These are phyloP conservation scores for Macrocybe gigantea DNA, from an alignment of 768 basidiomycete species.

Conservation along the genomic window DNA sequence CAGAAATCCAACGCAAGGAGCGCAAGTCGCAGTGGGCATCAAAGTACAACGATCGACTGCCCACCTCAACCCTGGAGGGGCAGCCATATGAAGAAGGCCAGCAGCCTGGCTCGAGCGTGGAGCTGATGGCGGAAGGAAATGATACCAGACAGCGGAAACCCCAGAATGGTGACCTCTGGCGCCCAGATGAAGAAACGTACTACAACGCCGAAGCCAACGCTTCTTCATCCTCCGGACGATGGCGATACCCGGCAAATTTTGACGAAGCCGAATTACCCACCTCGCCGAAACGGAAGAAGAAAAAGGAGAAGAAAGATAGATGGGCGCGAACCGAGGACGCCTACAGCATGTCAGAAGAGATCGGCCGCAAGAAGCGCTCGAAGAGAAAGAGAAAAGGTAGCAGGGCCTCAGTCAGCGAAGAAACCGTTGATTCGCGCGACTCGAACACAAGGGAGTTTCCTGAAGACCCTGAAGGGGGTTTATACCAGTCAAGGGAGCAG, in stretches of 20 bases:
- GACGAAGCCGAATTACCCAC: constrained; percentile 47
- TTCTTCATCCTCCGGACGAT: constrained; percentile 45
- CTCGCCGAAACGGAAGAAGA: constrained; percentile 46
- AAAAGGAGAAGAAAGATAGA: constrained; percentile 80
- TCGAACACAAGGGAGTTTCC: constrained; percentile 46
- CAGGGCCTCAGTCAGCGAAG: constrained; percentile 35
- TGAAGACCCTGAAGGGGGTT: constrained; percentile 68
- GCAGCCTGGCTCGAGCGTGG: constrained; percentile 39
- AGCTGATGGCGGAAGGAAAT: constrained; percentile 29
- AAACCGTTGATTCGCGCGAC: constrained; percentile 27
- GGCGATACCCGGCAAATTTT: constrained; percentile 87
- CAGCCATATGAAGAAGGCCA: constrained; percentile 81
- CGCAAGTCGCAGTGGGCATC: constrained; percentile 83
- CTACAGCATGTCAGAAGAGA: constrained; percentile 48
- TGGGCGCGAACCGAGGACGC: constrained; percentile 88
- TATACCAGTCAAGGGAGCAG: constrained; percentile 32
- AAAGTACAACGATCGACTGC: constrained; percentile 79
- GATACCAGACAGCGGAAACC: constrained; percentile 24
- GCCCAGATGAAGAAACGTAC: constrained; percentile 67
- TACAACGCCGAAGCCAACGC: constrained; percentile 44
- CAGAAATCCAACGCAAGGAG: constrained; percentile 72
- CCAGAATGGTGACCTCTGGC: constrained; percentile 62
- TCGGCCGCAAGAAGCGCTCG: constrained; percentile 43
- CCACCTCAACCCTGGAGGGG: constrained; percentile 62
- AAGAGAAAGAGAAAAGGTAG: constrained; percentile 59